Evolutionary conservation across 2,329 filamentous ascomycete genomes (phyloP).

Genomic region (Phaeophleospora eucalypticola): DNA sequence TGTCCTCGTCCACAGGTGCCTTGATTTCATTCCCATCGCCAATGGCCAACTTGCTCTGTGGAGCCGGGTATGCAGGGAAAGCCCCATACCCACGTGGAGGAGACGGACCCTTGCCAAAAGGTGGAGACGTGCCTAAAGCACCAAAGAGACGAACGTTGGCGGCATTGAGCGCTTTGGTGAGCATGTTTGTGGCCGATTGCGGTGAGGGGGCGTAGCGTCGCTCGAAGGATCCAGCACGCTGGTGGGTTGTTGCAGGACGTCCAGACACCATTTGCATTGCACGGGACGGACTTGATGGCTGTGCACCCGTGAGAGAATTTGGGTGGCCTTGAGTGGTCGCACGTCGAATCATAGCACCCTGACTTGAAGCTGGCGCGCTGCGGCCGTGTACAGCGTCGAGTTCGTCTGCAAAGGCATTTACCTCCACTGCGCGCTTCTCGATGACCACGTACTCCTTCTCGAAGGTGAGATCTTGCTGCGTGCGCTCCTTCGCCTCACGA

Average conservation of each 20-base stretch:
- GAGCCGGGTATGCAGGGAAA: conserved; percentile 78
- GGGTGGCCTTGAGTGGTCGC: conserved; percentile 73
- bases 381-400: conserved; percentile 69
- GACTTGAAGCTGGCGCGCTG: conserved; percentile 43
- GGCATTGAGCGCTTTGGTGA: conserved; percentile 92
- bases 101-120: conserved; percentile 59
- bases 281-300: conserved; percentile 61
- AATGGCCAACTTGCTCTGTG: conserved; percentile 63
- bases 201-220: conserved; percentile 68
- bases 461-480: conserved; percentile 81
- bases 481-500: conserved; percentile 55
- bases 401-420: conserved; percentile 95
- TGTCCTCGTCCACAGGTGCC: conserved; percentile 71
- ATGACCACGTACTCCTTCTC: conserved; percentile 94
- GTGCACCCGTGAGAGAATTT: conserved; percentile 64
- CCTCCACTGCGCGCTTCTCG: conserved; percentile 90
- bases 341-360: conserved; percentile 65
- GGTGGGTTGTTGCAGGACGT: conserved; percentile 59
- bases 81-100: conserved; percentile 73
- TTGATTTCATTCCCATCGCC: conserved; percentile 57
- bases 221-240: conserved; percentile 77
- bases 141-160: conserved; percentile 75
- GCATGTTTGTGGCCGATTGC: conserved; percentile 80
- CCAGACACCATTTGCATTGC: conserved; percentile 71
- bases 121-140: conserved; percentile 61